Base-by-base conservation (phyloP, 2,329 filamentous ascomycete species). In the Aspergillus oerlinghausenensis region DNA sequence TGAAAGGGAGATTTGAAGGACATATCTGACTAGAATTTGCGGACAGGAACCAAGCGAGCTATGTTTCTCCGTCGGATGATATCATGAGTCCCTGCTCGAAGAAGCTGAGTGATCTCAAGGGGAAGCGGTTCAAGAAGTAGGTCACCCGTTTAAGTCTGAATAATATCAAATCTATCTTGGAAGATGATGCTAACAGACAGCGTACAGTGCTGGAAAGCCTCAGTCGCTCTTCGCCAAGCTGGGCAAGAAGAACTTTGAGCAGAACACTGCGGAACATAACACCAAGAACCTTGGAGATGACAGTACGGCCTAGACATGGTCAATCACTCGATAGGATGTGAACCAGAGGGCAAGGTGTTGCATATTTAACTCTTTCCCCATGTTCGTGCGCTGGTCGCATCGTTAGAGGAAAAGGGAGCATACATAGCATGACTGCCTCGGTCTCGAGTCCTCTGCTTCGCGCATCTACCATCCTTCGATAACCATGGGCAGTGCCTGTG, bases 11-110 rank as follows among this genome's bases (percentile, higher is more conserved):
- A 35, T 35, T 35, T 7, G 32, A 17, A 35, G 32, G 2, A 35
- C 14, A 38, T 38, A 6, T 14, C 32, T 38, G 32, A 38, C 14
- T 7, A 2, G 7, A 38, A 14, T 7, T 4, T 17, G 14, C 2
- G 48, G 17, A 54, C 52, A 65, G 70, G 67, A 57, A 67, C 62
- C 61, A 68, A 51, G 66, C 68, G 47, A 70, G 71, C 48, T 80
- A 80, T 60, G 70, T 80, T 56, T 80, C 77, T 38, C 78, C 78
- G 0, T 79, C 77, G 3, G 78, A 80, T 61, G 74, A 76, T 42
- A 77, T 80, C 51, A 77, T 79, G 73, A 79, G 76, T 51, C 78
- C 78, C 3, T 79, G 77, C 57, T 79, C 77, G 28, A 78, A 79
- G 71, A 80, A 80, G 54, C 55, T 80, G 65, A 78, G 73, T 52